phyloP scores from a whole-genome alignment of 2,329 filamentous ascomycete species.

The Corinectria fuckeliana region DNA sequence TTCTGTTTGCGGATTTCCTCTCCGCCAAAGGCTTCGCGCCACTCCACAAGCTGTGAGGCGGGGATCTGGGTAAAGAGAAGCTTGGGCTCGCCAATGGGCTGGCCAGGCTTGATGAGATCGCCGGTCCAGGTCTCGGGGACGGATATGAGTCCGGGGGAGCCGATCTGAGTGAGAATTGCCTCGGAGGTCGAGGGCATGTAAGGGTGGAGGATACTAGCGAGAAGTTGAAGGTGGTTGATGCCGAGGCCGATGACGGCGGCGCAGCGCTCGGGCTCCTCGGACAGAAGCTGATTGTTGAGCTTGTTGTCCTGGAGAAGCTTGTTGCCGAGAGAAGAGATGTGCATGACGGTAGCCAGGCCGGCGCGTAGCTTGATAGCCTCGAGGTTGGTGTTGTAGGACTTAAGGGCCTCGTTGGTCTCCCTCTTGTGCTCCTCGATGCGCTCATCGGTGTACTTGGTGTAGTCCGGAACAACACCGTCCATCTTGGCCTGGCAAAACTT shows the following conservation, averaged over 20 bases:
- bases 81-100: conserved; percentile 80
- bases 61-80: conserved; percentile 86
- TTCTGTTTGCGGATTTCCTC: conserved; percentile 72
- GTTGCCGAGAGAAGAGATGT: conserved; percentile 66
- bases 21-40: conserved; percentile 78
- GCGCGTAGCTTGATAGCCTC: conserved; percentile 75
- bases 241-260: conserved; percentile 74
- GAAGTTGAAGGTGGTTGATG: conserved; percentile 81
- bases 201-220: conserved; percentile 79
- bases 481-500: conserved; percentile 82
- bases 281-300: conserved; percentile 61
- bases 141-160: conserved; percentile 53
- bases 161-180: conserved; percentile 80
- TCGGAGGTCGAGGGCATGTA: conserved; percentile 84
- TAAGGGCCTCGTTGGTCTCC: conserved; percentile 71
- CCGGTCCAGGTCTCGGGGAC: conserved; percentile 73
- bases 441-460: conserved; percentile 61
- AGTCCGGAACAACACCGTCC: conserved; percentile 71
- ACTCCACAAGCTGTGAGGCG: conserved; percentile 80
- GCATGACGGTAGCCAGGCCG: conserved; percentile 69
- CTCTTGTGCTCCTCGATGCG: conserved; percentile 60
- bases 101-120: conserved; percentile 71
- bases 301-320: conserved; percentile 59
- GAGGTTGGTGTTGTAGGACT: conserved; percentile 70
- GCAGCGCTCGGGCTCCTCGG: conserved; percentile 61